Conservation (phyloP, 352 stramenopile species). For the Globisporangium canariense region DNA sequence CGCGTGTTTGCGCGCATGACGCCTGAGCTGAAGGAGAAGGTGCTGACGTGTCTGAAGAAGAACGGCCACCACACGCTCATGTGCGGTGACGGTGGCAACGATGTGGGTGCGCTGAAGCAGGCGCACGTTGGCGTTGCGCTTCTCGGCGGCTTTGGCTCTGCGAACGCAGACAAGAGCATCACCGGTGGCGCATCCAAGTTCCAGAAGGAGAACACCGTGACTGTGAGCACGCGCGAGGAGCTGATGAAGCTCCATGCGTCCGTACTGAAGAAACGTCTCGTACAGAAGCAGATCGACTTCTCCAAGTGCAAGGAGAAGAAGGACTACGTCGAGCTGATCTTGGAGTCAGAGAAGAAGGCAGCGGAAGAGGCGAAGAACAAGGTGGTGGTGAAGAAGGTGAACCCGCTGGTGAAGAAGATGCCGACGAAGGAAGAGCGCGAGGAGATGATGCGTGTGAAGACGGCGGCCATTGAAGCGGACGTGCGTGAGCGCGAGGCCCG, state of each 20-base stretch:
- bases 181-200: constrained; percentile 65
- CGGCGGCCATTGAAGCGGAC: constrained; percentile 78
- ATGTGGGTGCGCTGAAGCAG: constrained; percentile 95
- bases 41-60: constrained; percentile 94
- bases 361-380: constrained; percentile 57
- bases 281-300: constrained; percentile 63
- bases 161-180: constrained; percentile 85
- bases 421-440: constrained; percentile 77
- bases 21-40: constrained; percentile 95
- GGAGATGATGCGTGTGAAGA: constrained; percentile 80
- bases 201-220: constrained; percentile 57
- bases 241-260: constrained; percentile 86
- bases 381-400: constrained; percentile 46
- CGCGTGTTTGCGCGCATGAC: constrained; percentile 96
- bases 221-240: constrained; percentile 55
- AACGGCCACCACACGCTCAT: constrained; percentile 93
- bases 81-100: constrained; percentile 98
- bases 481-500: constrained; percentile 70
- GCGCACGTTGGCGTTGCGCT: constrained; percentile 84
- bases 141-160: constrained; percentile 77
- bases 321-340: constrained; percentile 76
- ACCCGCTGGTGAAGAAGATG: constrained; percentile 53
- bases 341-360: constrained; percentile 61
- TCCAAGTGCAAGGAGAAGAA: constrained; percentile 75
- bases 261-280: constrained; percentile 78